Conservation (phyloP, 257 asterid genomes). For the Mentha longifolia region DNA sequence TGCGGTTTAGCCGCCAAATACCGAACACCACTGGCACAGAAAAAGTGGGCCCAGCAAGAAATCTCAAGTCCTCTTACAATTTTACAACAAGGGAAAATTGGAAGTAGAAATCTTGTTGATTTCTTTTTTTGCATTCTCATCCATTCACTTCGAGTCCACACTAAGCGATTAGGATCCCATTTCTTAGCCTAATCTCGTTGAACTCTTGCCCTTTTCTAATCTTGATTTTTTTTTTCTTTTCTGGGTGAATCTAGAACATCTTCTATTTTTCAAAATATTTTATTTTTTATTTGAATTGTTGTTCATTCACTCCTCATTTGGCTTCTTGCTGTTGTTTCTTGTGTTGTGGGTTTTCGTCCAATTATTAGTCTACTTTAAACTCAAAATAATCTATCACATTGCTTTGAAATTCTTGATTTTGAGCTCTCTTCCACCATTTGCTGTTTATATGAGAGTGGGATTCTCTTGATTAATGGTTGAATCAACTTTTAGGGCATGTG, state of each 20-base stretch:
- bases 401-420: slow-evolving; percentile 26
- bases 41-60: slow-evolving; percentile 29
- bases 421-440: slow-evolving; percentile 18
- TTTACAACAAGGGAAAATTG: slow-evolving; percentile 18
- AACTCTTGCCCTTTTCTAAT: background rate
- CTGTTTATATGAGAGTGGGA: slow-evolving; percentile 21
- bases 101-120: background rate
- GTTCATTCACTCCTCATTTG: slow-evolving; percentile 35
- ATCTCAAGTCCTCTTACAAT: slow-evolving; percentile 34
- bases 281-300: slow-evolving; percentile 26
- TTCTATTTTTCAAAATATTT: slow-evolving; percentile 4
- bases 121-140: slow-evolving; percentile 36
- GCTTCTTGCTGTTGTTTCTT: slow-evolving; percentile 35
- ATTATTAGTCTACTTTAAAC: slow-evolving; percentile 29
- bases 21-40: slow-evolving; percentile 20
- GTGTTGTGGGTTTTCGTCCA: slow-evolving; percentile 27
- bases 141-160: slow-evolving; percentile 53
- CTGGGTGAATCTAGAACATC: slow-evolving; percentile 35
- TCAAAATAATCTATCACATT: slow-evolving; percentile 9
- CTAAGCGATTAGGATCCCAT: slow-evolving; percentile 49
- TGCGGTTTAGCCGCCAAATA: slow-evolving; percentile 40
- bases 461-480: slow-evolving; percentile 27
- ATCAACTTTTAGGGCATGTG: slow-evolving; percentile 25
- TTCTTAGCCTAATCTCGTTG: slow-evolving; percentile 23
- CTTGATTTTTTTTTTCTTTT: background rate